Percentiles rank a stretch among this genome's conserved stretches.
Evolutionary conservation across 2,329 filamentous ascomycete genomes (phyloP).

Genomic region (Aspergillus uvarum): DNA sequence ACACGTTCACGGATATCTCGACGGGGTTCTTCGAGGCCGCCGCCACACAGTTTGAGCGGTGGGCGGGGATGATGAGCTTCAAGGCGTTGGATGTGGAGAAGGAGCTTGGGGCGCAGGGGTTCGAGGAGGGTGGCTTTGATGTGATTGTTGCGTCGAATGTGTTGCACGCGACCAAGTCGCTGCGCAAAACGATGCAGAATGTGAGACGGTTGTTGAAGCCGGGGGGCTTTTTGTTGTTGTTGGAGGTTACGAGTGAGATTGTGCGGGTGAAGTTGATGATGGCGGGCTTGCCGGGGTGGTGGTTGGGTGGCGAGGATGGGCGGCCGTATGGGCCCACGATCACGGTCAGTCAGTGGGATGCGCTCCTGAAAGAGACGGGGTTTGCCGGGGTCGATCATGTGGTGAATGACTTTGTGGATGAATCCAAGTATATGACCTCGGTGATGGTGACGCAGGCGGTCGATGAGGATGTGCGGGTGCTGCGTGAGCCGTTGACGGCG

Average conservation of each 20-base stretch:
- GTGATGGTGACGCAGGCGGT: conserved; percentile 3
- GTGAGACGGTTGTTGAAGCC: conserved; percentile 40
- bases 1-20: conserved; percentile 50
- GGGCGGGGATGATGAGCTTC: conserved; percentile 29
- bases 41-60: conserved; percentile 24
- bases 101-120: conserved; percentile 36
- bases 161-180: conserved; percentile 38
- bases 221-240: conserved; percentile 46
- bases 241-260: conserved; percentile 35
- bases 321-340: conserved; percentile 28
- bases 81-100: conserved; percentile 33
- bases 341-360: conserved; percentile 33
- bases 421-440: not conserved
- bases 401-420: not conserved
- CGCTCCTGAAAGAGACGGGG: conserved; percentile 29
- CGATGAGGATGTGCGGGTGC: not conserved
- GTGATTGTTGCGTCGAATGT: conserved; percentile 42
- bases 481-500: not conserved
- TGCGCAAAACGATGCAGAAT: conserved; percentile 30
- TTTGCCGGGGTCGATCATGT: conserved; percentile 29
- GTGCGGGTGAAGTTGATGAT: conserved; percentile 7
- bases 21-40: conserved; percentile 44
- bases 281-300: conserved; percentile 30
- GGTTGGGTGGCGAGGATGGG: conserved; percentile 30
- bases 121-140: conserved; percentile 31